Base-by-base conservation (phyloP, 148 eudicot species). In the Rhododendron simsii region DNA sequence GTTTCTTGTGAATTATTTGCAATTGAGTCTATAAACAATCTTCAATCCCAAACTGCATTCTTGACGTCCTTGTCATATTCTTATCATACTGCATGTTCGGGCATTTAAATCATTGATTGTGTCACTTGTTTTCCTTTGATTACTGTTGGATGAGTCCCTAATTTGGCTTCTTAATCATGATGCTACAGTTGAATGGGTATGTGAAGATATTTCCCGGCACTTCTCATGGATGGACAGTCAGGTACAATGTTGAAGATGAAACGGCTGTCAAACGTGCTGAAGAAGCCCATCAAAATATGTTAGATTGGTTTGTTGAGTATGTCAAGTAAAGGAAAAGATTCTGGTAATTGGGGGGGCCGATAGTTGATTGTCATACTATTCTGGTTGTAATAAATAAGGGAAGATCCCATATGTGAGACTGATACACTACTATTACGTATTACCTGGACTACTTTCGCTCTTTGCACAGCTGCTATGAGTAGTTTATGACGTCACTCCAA, bases 241-340 rank as follows among this genome's bases (percentile, higher is more conserved):
- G 93, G 88, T 90, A 90, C 88, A 86, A 87, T 3, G 73, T 45
- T 50, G 89, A 87, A 77, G 89, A 90, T 45, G 87, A 86, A 53
- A 77, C 85, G 41, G 90, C 84, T n/a, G 90, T 88, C 80, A 87
- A 88, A 88, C 7, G 20, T 83, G 93, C 93, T 16, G 87, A 90
- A 88, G 93, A 91, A 83, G 89, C 93, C 33, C 93, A 91, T 67
- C 80, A 86, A 55, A 87, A 91, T 33, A 87, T 88, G 90, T 53
- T 91, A 65, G 78, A 84, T 57, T 90, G 90, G 89, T 86, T 89
- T 80, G 16, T 14, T 10, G 80, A 87, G 82, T 85, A 88, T 59
- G 69, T 89, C 87, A 87, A 89, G 85, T 81, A 71, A 81, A 71
- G 20, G 71, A 33, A 48, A 45, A 63, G 20, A 50, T 80, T 35